Evolutionary conservation across 1,284 basidiomycete genomes (phyloP).

Genomic region (Ganoderma multipileum): DNA sequence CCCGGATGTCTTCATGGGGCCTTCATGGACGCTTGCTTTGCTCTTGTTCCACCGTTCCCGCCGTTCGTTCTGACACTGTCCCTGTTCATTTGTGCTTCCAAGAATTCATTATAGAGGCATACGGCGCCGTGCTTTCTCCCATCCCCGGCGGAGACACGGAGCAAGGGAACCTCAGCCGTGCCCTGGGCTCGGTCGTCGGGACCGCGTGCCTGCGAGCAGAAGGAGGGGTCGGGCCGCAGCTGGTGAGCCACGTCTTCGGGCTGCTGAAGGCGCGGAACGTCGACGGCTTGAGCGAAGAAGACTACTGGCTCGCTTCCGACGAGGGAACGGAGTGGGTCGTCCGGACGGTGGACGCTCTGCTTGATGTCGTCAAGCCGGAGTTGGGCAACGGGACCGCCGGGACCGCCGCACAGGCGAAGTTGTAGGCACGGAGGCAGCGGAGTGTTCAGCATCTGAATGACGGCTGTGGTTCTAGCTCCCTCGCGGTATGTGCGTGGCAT

Average conservation of each 20-base stretch:
- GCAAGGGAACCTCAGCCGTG: conserved; percentile 86
- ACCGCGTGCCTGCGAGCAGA: conserved; percentile 92
- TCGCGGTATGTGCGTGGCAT: conserved; percentile 9
- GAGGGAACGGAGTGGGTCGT: conserved; percentile 95
- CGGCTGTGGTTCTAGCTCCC: conserved; percentile 5
- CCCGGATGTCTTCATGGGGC: conserved; percentile 43
- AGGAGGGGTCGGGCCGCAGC: conserved; percentile 88
- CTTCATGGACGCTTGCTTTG: not conserved
- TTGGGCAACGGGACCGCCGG: conserved; percentile 41
- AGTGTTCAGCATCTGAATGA: not conserved
- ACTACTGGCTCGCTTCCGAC: conserved; percentile 87
- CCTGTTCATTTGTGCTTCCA: not conserved
- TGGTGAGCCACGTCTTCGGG: conserved; percentile 93
- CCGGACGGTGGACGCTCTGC: conserved; percentile 83
- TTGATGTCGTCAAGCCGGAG: conserved; percentile 70
- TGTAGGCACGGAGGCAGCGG: conserved; percentile 48
- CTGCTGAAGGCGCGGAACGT: conserved; percentile 82
- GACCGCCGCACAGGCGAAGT: conserved; percentile 56
- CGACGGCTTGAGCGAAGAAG: conserved; percentile 71
- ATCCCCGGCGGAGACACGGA: conserved; percentile 61
- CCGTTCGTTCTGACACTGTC: not conserved
- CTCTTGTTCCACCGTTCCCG: not conserved
- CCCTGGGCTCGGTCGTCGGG: conserved; percentile 88
- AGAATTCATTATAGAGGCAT: conserved; percentile 95
- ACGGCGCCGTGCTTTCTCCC: conserved; percentile 88